Evolutionary conservation across 805 yeast genomes (phyloP).

Genomic region (Diddensiella transvaalensis): DNA sequence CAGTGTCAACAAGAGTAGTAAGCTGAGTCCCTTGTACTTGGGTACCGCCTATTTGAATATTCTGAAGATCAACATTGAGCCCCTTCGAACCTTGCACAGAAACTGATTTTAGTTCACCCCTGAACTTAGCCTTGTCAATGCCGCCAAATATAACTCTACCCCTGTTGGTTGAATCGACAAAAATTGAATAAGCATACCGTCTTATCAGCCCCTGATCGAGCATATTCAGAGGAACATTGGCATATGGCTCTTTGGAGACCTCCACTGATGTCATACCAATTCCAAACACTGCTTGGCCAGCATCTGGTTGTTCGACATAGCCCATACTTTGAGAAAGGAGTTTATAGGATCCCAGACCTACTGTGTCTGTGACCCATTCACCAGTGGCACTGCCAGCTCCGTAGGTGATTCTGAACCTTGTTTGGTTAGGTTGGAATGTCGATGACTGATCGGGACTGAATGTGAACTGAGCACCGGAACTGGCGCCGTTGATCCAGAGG

Average conservation of each 20-base stretch:
- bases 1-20: slow-evolving; percentile 19
- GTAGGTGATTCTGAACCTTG: slow-evolving; percentile 1
- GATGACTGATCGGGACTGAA: slow-evolving; percentile 17
- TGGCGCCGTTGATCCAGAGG: slow-evolving; percentile 43
- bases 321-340: slow-evolving; percentile 6
- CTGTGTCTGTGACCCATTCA: slow-evolving; percentile 56
- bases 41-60: slow-evolving; percentile 19
- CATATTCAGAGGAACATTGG: slow-evolving; percentile 62
- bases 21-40: background rate
- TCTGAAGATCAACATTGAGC: slow-evolving; percentile 11
- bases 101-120: slow-evolving; percentile 24
- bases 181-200: slow-evolving; percentile 45
- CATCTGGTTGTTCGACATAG: slow-evolving; percentile 2
- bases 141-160: slow-evolving; percentile 34
- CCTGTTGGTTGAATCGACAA: slow-evolving; percentile 35
- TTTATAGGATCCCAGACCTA: slow-evolving; percentile 44
- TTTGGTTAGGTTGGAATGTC: slow-evolving; percentile 4
- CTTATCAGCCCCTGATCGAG: slow-evolving; percentile 43
- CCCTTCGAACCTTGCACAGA: slow-evolving; percentile 26
- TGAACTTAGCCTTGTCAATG: slow-evolving; percentile 16
- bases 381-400: slow-evolving; percentile 34
- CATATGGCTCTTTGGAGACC: slow-evolving; percentile 39
- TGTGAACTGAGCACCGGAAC: slow-evolving; percentile 4
- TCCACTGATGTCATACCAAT: slow-evolving; percentile 28
- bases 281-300: slow-evolving; percentile 11